These are phyloP conservation scores for Kodamaea alishanica DNA, from an alignment of 1,139 yeast species.

Conservation along the genomic window DNA sequence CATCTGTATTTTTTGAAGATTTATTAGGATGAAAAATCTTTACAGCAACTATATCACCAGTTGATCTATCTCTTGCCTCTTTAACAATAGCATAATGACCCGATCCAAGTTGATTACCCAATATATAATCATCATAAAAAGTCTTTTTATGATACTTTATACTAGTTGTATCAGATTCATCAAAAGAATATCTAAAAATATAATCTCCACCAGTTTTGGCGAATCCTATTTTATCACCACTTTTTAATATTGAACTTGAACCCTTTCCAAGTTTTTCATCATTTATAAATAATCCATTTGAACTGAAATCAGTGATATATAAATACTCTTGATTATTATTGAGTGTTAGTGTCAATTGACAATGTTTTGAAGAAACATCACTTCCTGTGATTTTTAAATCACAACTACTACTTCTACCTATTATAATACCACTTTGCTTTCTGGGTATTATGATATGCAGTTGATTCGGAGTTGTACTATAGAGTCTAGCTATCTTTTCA, in stretches of 20 bases:
- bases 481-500: conserved; percentile 27
- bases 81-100: conserved; percentile 80
- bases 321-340: conserved; percentile 40
- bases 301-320: conserved; percentile 54
- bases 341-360: conserved; percentile 44
- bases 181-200: conserved; percentile 48
- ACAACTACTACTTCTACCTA: conserved; percentile 65
- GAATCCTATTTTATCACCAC: conserved; percentile 63
- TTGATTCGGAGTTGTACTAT: conserved; percentile 27
- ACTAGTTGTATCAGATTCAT: conserved; percentile 16
- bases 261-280: conserved; percentile 51
- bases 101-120: conserved; percentile 63
- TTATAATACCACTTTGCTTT: conserved; percentile 30
- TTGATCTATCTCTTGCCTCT: conserved; percentile 56
- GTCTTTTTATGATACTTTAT: conserved; percentile 23
- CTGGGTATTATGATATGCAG: conserved; percentile 34
- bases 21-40: conserved; percentile 73
- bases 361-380: conserved; percentile 68
- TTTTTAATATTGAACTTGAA: conserved; percentile 42
- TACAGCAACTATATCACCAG: conserved; percentile 65
- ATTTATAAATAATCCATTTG: conserved; percentile 68
- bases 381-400: conserved; percentile 52
- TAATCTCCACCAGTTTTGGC: conserved; percentile 57
- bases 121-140: conserved; percentile 57
- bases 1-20: conserved; percentile 29